Evolutionary conservation across 139 green algal species (phyloP).

Genomic region (Astrephomene gubernaculifera): DNA sequence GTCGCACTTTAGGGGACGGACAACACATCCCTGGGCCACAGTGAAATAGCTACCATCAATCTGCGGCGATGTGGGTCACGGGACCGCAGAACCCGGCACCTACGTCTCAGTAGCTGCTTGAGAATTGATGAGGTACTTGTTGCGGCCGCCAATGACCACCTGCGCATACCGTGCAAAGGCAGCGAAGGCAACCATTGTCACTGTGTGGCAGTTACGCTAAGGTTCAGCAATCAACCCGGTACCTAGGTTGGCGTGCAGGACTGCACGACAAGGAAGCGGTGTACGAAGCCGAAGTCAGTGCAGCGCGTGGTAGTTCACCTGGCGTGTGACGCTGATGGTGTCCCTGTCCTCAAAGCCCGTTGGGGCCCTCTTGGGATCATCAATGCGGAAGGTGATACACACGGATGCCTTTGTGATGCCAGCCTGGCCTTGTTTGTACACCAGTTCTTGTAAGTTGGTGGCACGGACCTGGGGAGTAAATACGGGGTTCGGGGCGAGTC

Average conservation of each 20-base stretch:
- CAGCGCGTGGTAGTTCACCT: too few relatives aligned
- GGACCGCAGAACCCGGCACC: too few relatives aligned
- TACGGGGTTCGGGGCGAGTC: not conserved
- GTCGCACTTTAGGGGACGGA: too few relatives aligned
- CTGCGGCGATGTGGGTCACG: too few relatives aligned
- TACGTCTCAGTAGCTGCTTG: conserved; percentile 88
- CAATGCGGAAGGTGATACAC: conserved; percentile 98
- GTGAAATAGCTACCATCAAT: too few relatives aligned
- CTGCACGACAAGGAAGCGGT: too few relatives aligned
- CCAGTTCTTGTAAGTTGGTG: conserved; percentile 94
- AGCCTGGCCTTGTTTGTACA: conserved; percentile 99
- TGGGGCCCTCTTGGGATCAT: conserved; percentile 83
- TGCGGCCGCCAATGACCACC: conserved; percentile 95
- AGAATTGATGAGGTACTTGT: conserved; percentile 99
- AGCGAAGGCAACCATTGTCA: too few relatives aligned
- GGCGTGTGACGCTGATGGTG: conserved; percentile 93
- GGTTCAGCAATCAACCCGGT: too few relatives aligned
- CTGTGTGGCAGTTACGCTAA: too few relatives aligned
- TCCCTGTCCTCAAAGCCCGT: conserved; percentile 95
- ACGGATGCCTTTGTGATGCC: conserved; percentile 98
- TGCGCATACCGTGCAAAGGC: conserved; percentile 48
- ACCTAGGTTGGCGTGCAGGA: too few relatives aligned
- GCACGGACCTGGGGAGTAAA: conserved; percentile 87
- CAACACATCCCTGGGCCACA: too few relatives aligned
- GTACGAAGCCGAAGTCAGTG: too few relatives aligned